These are phyloP conservation scores for Lactarius akahatsu DNA, from an alignment of 768 basidiomycete genomes.

Conservation along the genomic window DNA sequence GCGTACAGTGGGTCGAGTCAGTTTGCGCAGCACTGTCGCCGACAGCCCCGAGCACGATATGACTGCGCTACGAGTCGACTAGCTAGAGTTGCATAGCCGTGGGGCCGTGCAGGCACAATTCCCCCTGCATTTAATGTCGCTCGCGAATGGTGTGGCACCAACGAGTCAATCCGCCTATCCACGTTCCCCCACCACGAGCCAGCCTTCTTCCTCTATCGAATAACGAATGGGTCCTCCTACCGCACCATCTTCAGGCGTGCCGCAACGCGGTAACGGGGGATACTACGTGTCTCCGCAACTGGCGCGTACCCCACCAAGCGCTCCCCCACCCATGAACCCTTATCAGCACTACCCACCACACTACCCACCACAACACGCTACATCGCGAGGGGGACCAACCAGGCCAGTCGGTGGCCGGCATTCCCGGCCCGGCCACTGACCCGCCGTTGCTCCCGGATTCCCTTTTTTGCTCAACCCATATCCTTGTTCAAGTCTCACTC, in stretches of 20 bases:
- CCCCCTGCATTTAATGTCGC: neutral
- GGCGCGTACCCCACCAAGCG: neutral
- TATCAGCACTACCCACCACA: neutral
- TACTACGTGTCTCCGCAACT: conserved; percentile 10
- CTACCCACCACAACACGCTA: neutral
- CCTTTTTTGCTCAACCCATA: neutral
- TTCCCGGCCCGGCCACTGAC: conserved; percentile 10
- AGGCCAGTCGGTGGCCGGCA: neutral
- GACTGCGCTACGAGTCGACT: neutral
- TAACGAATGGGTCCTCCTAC: conserved; percentile 17
- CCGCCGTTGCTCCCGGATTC: neutral
- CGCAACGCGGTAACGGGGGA: conserved; percentile 3
- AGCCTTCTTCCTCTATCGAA: neutral
- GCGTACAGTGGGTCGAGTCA: conserved; percentile 15
- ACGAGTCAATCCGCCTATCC: conserved; percentile 5
- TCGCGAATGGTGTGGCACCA: neutral
- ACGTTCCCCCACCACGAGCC: neutral
- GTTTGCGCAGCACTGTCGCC: neutral
- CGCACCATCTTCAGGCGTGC: conserved; percentile 18
- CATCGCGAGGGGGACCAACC: neutral
- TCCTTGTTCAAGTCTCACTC: neutral
- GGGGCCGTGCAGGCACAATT: neutral
- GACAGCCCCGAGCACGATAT: neutral
- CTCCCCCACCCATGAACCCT: neutral
- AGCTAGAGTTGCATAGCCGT: neutral